phyloP scores from a whole-genome alignment of 371 early-diverging fungal species.

The Chytridium lagenaria region DNA sequence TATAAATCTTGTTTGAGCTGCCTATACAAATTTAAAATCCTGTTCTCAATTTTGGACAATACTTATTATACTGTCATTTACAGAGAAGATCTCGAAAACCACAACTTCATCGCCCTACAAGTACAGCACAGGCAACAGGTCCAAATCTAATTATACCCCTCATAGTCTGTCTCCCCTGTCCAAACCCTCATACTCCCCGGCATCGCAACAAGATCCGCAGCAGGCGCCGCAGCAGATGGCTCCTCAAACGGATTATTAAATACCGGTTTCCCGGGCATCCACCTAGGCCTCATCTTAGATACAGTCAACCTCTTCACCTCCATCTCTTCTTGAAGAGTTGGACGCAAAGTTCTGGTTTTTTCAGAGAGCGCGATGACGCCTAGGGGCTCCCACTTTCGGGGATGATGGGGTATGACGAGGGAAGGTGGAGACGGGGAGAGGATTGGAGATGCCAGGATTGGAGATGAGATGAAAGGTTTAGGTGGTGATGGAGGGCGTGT shows the following conservation, averaged over 20 bases:
- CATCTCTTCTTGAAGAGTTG: neutral
- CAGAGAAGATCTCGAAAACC: too few species aligned
- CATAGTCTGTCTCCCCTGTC: slow-evolving; percentile 3
- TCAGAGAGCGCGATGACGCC: neutral
- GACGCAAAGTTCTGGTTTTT: neutral
- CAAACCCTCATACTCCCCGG: neutral
- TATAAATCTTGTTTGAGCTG: too few species aligned
- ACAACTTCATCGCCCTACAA: too few species aligned
- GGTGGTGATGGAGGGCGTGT: neutral
- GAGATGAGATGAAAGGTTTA: neutral
- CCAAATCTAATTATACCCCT: neutral
- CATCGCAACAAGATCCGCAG: neutral
- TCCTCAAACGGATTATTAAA: neutral
- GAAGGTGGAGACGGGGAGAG: neutral
- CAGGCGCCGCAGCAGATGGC: neutral
- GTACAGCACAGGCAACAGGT: too few species aligned
- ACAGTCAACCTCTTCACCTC: neutral
- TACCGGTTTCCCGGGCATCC: slow-evolving; percentile 5
- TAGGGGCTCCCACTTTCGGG: neutral
- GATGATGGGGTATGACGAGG: neutral
- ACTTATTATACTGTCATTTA: too few species aligned
- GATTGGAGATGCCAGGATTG: neutral
- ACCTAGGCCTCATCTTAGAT: neutral
- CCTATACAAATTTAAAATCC: too few species aligned
- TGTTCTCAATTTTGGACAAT: too few species aligned